These are phyloP conservation scores for Salix caprea DNA, from an alignment of 345 rosid species.

Conservation along the genomic window DNA sequence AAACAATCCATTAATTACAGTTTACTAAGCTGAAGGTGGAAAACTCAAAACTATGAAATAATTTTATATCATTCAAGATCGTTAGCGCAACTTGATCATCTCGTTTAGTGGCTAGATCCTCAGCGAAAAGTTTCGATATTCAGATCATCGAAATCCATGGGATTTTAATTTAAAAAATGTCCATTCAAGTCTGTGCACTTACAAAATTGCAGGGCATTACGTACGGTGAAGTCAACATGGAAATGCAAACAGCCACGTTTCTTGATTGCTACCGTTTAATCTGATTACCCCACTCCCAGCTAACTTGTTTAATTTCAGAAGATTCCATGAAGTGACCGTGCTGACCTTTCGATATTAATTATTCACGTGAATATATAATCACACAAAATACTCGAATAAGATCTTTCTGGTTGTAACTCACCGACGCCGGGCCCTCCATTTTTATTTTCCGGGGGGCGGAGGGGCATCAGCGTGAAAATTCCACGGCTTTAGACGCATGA, in stretches of 20 bases:
- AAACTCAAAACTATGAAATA: neutral
- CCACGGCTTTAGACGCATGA: neutral
- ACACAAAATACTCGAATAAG: neutral
- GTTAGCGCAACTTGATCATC: neutral
- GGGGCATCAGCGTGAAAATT: neutral
- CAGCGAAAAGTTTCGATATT: too few relatives aligned
- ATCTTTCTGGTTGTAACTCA: neutral
- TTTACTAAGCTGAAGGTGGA: neutral
- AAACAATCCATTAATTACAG: too few relatives aligned
- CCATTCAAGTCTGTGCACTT: neutral
- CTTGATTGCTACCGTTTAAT: slow-evolving; percentile 5
- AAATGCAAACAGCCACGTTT: neutral
- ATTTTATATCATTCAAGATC: too few relatives aligned
- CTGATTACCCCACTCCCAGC: neutral
- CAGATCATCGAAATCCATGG: neutral
- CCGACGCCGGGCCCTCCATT: neutral
- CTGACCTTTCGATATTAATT: neutral
- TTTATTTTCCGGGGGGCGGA: too few relatives aligned
- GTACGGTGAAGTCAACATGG: too few relatives aligned
- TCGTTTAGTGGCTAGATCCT: neutral
- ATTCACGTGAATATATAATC: slow-evolving; percentile 10
- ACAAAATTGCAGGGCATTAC: too few relatives aligned
- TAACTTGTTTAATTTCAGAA: neutral
- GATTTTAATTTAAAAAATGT: neutral
- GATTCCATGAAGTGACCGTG: slow-evolving; percentile 24